Percentiles rank a stretch among this genome's conserved stretches.
Evolutionary conservation across 2,329 filamentous ascomycete species (phyloP).

Genomic region (Rachicladosporium sp.): DNA sequence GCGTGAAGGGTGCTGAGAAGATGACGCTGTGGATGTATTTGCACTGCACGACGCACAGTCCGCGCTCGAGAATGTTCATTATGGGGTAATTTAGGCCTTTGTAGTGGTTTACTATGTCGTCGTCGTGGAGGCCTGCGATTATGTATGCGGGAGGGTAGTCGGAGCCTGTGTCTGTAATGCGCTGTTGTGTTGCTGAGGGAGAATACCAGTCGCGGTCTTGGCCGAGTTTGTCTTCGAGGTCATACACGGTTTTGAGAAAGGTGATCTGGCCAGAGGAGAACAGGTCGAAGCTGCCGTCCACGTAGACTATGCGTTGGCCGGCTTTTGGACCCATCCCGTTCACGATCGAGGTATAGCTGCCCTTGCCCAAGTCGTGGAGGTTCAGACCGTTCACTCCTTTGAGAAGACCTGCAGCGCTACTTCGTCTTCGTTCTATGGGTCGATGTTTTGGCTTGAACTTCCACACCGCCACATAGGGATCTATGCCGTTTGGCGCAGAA

Average conservation of each 20-base stretch:
- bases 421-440: slow-evolving; percentile 5
- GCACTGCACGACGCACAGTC: slow-evolving; percentile 90
- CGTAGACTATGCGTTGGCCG: slow-evolving; percentile 81
- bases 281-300: slow-evolving; percentile 91
- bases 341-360: slow-evolving; percentile 56
- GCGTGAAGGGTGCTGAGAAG: slow-evolving; percentile 81
- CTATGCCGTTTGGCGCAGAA: slow-evolving; percentile 67
- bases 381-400: slow-evolving; percentile 31
- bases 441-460: slow-evolving; percentile 46
- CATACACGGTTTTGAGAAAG: slow-evolving; percentile 68
- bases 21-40: slow-evolving; percentile 81
- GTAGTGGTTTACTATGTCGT: slow-evolving; percentile 89
- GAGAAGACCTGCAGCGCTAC: slow-evolving; percentile 1
- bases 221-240: slow-evolving; percentile 59
- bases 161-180: slow-evolving; percentile 48
- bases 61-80: slow-evolving; percentile 97
- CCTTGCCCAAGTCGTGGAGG: slow-evolving; percentile 36
- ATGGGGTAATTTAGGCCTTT: slow-evolving; percentile 98
- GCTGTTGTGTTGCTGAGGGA: slow-evolving; percentile 49
- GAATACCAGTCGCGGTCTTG: slow-evolving; percentile 61
- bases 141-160: slow-evolving; percentile 78
- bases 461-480: slow-evolving; percentile 74
- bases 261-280: slow-evolving; percentile 97
- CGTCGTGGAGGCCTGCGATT: slow-evolving; percentile 88
- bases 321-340: slow-evolving; percentile 57